These are phyloP conservation scores for Phaffia tasmanica DNA, from an alignment of 768 basidiomycete genomes.

Conservation along the genomic window DNA sequence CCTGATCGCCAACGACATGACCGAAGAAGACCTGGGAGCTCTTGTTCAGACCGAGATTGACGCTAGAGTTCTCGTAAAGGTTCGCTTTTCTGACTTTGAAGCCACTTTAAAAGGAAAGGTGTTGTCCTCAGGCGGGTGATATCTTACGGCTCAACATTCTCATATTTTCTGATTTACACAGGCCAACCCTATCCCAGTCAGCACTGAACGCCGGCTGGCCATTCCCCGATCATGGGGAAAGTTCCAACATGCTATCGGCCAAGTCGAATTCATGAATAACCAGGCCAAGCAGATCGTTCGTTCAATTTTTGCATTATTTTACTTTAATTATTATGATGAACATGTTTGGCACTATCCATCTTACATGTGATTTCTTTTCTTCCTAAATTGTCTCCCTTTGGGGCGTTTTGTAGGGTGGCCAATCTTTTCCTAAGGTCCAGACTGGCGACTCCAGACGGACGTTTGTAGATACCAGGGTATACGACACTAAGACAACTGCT, in stretches of 20 bases:
- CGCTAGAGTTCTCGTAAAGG: conserved; percentile 8
- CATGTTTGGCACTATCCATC: background rate
- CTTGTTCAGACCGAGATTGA: conserved; percentile 27
- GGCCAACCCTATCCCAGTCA: conserved; percentile 38
- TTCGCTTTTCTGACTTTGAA: background rate
- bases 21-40: conserved; percentile 25
- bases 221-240: conserved; percentile 33
- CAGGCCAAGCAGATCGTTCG: conserved; percentile 52
- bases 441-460: conserved; percentile 40
- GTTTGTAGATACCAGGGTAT: conserved; percentile 57
- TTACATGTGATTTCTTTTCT: background rate
- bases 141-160: conserved; percentile 23
- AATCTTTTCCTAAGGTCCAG: conserved; percentile 49
- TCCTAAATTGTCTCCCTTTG: background rate
- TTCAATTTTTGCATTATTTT: conserved; percentile 10
- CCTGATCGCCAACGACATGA: conserved; percentile 43
- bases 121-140: conserved; percentile 6
- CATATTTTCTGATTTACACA: conserved; percentile 32
- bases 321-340: background rate
- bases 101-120: too few species aligned
- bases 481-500: conserved; percentile 49
- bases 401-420: conserved; percentile 50
- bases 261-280: conserved; percentile 49
- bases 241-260: conserved; percentile 44
- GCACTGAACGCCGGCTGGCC: conserved; percentile 49